Evolutionary conservation across 805 yeast species (phyloP).

Genomic region (Candida saitoana): DNA sequence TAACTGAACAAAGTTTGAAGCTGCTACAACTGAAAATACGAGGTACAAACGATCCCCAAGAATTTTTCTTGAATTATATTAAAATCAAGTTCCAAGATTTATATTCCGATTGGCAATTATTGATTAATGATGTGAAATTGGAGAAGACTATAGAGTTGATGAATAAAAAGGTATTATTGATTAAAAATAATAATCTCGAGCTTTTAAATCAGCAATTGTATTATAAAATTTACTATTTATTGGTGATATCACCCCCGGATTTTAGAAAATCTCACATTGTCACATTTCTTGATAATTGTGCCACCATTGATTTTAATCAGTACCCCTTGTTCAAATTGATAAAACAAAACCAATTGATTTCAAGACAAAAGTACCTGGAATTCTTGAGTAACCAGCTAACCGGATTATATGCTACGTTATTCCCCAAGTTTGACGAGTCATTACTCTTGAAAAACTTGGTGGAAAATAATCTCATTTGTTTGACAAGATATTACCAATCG

Average conservation of each 20-base stretch:
- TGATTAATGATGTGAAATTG: conserved; percentile 12
- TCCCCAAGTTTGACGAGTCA: conserved; percentile 9
- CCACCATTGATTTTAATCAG: background rate
- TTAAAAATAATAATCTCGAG: conserved; percentile 12
- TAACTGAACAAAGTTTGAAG: conserved; percentile 1
- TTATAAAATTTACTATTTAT: conserved; percentile 27
- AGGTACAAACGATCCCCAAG: background rate
- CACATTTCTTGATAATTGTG: conserved; percentile 13
- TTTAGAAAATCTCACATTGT: conserved; percentile 26
- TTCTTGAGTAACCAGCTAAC: background rate
- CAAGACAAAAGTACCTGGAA: conserved; percentile 6
- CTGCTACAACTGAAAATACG: conserved; percentile 1
- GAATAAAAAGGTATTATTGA: conserved; percentile 27
- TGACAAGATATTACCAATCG: conserved; percentile 27
- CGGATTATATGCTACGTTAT: background rate
- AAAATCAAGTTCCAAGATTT: conserved; percentile 31
- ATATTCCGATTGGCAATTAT: conserved; percentile 27
- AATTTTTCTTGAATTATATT: conserved; percentile 7
- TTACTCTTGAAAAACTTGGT: conserved; percentile 19
- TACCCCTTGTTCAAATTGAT: background rate
- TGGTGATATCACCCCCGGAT: conserved; percentile 31
- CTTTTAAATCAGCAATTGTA: conserved; percentile 8
- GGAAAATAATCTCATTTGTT: conserved; percentile 29
- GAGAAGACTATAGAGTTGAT: conserved; percentile 23
- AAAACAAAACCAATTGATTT: background rate